Percentiles rank a stretch among this genome's conserved stretches.
These are phyloP conservation scores for Botryococcus braunii DNA, from an alignment of 163 green algal genomes.

Conservation along the genomic window DNA sequence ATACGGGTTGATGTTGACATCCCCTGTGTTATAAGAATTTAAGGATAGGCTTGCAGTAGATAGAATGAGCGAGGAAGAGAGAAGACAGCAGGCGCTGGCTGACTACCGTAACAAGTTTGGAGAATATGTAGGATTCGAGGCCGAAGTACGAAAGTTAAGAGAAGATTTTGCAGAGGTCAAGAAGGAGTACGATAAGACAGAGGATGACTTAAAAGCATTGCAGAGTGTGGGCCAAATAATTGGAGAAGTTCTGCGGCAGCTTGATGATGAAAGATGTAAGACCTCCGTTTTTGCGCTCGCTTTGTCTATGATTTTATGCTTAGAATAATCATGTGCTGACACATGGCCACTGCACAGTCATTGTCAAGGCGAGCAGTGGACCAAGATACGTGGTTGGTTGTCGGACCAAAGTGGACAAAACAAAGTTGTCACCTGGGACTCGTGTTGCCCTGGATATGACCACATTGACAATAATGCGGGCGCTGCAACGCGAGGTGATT, in stretches of 20 bases:
- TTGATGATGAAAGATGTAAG: constrained; percentile 96
- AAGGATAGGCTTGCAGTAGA: no score
- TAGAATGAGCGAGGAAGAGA: constrained; percentile 33
- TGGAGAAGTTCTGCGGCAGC: constrained; percentile 93
- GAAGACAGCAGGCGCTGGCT: constrained; percentile 50
- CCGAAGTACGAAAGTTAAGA: constrained; percentile 64
- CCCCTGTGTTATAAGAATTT: no score
- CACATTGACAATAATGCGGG: constrained; percentile 98
- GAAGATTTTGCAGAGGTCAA: constrained; percentile 75
- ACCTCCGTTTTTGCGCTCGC: no score
- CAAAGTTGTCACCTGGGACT: constrained; percentile 83
- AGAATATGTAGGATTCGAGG: constrained; percentile 84
- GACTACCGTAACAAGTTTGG: constrained; percentile 80
- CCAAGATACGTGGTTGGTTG: constrained; percentile 97
- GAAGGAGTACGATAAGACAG: constrained; percentile 96
- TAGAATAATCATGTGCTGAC: background rate
- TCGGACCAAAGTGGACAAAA: constrained; percentile 92
- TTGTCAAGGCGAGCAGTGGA: constrained; percentile 97
- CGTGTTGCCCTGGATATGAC: constrained; percentile 98
- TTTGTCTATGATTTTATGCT: background rate
- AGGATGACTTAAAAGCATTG: constrained; percentile 97
- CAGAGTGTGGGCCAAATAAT: constrained; percentile 99
- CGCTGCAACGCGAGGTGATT: constrained; percentile 87
- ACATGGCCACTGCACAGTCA: constrained; percentile 61
- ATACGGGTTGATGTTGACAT: no score